These are phyloP conservation scores for Henckelia pumila DNA, from an alignment of 257 asterid species.

Conservation along the genomic window DNA sequence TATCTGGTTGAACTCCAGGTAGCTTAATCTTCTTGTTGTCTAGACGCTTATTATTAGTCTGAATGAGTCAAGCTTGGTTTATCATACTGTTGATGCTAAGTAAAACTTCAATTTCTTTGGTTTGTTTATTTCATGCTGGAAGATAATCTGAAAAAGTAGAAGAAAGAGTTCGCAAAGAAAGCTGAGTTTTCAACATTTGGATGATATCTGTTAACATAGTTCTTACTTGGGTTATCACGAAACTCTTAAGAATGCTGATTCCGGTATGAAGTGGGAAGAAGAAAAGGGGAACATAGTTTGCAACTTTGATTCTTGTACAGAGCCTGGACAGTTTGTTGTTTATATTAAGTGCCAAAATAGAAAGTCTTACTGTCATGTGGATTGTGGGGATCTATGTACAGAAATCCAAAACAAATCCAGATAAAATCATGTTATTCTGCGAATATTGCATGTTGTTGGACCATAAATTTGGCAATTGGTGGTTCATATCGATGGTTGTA, in stretches of 20 bases:
- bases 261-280: constrained; percentile 10
- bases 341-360: not conserved
- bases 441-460: not conserved
- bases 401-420: not conserved
- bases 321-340: constrained; percentile 13
- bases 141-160: not conserved
- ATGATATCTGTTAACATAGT: constrained; percentile 19
- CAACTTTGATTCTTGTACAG: constrained; percentile 1
- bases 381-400: not conserved
- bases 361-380: not conserved
- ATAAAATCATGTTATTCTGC: not conserved
- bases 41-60: constrained; percentile 1
- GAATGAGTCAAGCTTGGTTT: not conserved
- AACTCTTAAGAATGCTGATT: not conserved
- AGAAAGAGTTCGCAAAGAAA: not conserved
- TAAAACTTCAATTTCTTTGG: constrained; percentile 11
- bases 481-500: not conserved
- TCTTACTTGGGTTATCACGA: constrained; percentile 14
- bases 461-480: not conserved
- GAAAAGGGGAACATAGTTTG: not conserved
- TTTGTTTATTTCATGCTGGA: not conserved
- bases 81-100: not conserved
- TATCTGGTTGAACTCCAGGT: constrained; percentile 1
- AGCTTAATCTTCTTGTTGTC: not conserved
- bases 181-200: not conserved